These are phyloP conservation scores for Parasarocladium wereldwijsianum DNA, from an alignment of 2,329 filamentous ascomycete species.

Conservation along the genomic window DNA sequence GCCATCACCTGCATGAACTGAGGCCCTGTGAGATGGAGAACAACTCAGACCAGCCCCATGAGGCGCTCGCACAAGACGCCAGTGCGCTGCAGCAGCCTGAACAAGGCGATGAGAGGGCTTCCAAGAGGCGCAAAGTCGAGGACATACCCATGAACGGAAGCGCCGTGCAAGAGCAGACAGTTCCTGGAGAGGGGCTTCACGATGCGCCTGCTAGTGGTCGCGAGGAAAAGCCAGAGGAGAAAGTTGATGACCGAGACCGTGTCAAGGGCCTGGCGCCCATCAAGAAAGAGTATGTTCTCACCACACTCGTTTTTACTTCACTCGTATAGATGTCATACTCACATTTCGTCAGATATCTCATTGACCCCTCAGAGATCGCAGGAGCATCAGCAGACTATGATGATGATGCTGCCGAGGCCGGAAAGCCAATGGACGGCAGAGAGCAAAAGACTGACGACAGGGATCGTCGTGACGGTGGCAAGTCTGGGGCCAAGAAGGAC, in stretches of 20 bases:
- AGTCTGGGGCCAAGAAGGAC: constrained; percentile 17
- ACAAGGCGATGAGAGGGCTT: constrained; percentile 23
- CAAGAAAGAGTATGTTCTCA: constrained; percentile 54
- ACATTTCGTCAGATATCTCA: constrained; percentile 23
- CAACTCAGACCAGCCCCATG: constrained; percentile 1
- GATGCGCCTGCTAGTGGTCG: constrained; percentile 7
- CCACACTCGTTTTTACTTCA: no score
- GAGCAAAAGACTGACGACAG: constrained; percentile 21
- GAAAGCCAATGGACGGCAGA: constrained; percentile 31
- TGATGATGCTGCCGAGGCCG: constrained; percentile 34
- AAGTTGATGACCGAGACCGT: constrained; percentile 12
- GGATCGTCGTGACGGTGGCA: constrained; percentile 3
- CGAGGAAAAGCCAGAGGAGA: constrained; percentile 8
- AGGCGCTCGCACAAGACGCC: constrained; percentile 4
- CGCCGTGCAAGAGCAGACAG: constrained; percentile 4
- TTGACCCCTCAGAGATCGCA: constrained; percentile 17
- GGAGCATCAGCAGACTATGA: constrained; percentile 18
- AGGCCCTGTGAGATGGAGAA: no score
- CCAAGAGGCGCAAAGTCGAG: constrained; percentile 46
- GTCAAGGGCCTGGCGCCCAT: constrained; percentile 51
- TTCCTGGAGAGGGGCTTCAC: constrained; percentile 10
- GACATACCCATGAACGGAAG: constrained; percentile 7
- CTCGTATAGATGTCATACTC: no score
- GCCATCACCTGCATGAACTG: no score
- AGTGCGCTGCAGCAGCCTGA: constrained; percentile 3